phyloP scores from a whole-genome alignment of 2,329 filamentous ascomycete genomes.

The Dactylellina cionopaga region DNA sequence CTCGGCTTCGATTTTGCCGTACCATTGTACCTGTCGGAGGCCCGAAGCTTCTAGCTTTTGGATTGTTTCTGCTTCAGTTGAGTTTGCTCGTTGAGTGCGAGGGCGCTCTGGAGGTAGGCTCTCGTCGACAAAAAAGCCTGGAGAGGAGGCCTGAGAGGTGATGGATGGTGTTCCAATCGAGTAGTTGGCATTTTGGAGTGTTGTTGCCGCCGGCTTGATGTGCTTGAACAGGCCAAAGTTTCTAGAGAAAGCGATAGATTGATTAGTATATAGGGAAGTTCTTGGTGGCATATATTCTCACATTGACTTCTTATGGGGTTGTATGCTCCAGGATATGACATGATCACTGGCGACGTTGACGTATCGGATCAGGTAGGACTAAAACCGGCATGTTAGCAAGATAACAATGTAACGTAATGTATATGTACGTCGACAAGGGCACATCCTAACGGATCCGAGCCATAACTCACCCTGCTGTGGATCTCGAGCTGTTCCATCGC shows the following conservation, averaged over 20 bases:
- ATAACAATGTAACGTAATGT: no score
- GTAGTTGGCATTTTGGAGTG: conserved; percentile 55
- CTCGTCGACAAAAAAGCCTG: conserved; percentile 68
- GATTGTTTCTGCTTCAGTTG: conserved; percentile 67
- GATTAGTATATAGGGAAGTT: conserved; percentile 42
- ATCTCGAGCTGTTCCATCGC: conserved; percentile 97
- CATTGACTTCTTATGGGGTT: conserved; percentile 98
- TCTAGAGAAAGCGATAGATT: conserved; percentile 61
- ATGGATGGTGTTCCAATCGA: conserved; percentile 60
- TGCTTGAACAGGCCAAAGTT: conserved; percentile 99
- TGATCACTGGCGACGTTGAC: conserved; percentile 88
- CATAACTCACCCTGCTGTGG: conserved; percentile 89
- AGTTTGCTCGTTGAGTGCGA: conserved; percentile 73
- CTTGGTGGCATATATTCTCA: conserved; percentile 59
- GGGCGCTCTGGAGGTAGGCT: conserved; percentile 72
- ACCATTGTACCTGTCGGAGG: conserved; percentile 76
- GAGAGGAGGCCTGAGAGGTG: conserved; percentile 60
- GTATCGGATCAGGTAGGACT: conserved; percentile 99
- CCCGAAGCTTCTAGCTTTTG: conserved; percentile 73
- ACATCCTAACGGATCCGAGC: not conserved
- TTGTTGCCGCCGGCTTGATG: conserved; percentile 54
- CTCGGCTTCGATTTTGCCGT: conserved; percentile 95
- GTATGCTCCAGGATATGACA: conserved; percentile 96
- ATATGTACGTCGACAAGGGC: conserved; percentile 26
- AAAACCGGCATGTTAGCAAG: conserved; percentile 17